Conservation (phyloP, 768 basidiomycete genomes). For the Lactarius tabidus region DNA sequence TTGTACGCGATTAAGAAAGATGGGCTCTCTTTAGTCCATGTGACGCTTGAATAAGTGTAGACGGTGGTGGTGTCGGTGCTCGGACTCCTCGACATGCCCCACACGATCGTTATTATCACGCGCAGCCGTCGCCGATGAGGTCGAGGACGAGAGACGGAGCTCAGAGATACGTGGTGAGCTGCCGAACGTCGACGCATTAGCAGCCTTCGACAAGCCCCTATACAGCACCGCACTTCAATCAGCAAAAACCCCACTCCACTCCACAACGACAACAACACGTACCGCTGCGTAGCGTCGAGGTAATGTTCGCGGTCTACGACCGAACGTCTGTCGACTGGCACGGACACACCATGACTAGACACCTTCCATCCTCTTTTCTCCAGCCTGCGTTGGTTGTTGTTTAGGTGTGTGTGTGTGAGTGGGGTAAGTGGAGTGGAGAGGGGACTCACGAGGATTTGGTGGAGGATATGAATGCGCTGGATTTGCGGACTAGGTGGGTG, state of each 20-base stretch:
- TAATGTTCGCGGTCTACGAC: conserved; percentile 1
- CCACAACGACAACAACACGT: not conserved
- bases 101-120: no score
- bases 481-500: conserved; percentile 1
- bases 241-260: no score
- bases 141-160: no score
- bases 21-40: not conserved
- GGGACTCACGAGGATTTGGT: conserved; percentile 4
- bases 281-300: conserved; percentile 18
- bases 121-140: no score
- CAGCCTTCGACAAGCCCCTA: conserved; percentile 3
- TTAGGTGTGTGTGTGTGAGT: not conserved
- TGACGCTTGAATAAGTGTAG: not conserved
- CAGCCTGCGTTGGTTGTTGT: not conserved
- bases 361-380: conserved; percentile 6
- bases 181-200: not conserved
- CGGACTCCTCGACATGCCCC: not conserved
- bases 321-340: not conserved
- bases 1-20: no score
- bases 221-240: no score
- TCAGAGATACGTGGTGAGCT: not conserved
- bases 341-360: not conserved
- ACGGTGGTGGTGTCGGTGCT: not conserved
- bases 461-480: not conserved
- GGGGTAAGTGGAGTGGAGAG: no score